Percentiles rank a stretch among this genome's conserved stretches.
These are phyloP conservation scores for Leccinum subtestaceum DNA, from an alignment of 768 basidiomycete genomes.

Conservation along the genomic window DNA sequence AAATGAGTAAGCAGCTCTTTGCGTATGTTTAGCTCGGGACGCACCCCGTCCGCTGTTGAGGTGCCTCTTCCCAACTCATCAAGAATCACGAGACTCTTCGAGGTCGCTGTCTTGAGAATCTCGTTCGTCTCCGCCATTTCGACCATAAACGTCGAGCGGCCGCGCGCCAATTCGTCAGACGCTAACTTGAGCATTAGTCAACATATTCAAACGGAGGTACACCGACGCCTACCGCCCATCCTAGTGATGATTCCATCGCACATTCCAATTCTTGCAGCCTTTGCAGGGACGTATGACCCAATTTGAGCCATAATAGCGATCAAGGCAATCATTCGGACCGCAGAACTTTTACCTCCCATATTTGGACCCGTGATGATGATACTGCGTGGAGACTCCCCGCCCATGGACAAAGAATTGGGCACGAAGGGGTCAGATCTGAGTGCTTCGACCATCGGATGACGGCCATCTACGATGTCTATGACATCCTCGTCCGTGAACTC, in stretches of 20 bases:
- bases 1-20: not conserved
- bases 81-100: conserved; percentile 79
- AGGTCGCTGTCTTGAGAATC: conserved; percentile 74
- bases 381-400: conserved; percentile 46
- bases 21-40: conserved; percentile 3
- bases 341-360: conserved; percentile 87
- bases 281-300: conserved; percentile 90
- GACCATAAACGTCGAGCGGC: conserved; percentile 95
- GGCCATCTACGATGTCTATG: conserved; percentile 76
- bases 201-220: conserved; percentile 1
- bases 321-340: conserved; percentile 74
- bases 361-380: conserved; percentile 84
- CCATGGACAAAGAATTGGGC: conserved; percentile 74
- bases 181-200: conserved; percentile 42
- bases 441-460: conserved; percentile 92
- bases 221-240: conserved; percentile 68
- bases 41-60: conserved; percentile 84
- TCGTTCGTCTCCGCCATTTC: conserved; percentile 94
- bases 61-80: conserved; percentile 92
- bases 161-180: conserved; percentile 81
- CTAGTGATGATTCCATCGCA: conserved; percentile 84
- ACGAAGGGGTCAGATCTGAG: conserved; percentile 80
- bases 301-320: conserved; percentile 79
- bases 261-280: conserved; percentile 67
- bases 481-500: conserved; percentile 62